Conservation (phyloP, 2,329 filamentous ascomycete species). For the Beauveria brongniartii region DNA sequence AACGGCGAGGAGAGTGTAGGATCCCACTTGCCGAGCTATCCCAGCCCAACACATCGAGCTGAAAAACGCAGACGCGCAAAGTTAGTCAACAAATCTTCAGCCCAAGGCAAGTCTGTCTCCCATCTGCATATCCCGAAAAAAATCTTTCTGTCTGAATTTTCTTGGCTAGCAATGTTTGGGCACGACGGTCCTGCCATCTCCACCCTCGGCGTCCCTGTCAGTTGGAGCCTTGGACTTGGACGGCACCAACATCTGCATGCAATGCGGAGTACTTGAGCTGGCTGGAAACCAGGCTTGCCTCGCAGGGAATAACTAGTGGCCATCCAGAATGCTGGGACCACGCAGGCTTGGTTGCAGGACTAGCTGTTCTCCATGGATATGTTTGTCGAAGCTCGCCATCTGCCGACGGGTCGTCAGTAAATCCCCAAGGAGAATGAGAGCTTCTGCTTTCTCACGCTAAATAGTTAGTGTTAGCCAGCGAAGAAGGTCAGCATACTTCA, state of each 20-base stretch:
- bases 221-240: not conserved
- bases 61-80: not conserved
- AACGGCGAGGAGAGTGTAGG: not conserved
- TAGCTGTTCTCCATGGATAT: not conserved
- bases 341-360: not conserved
- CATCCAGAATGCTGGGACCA: not conserved
- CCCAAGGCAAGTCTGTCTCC: not conserved
- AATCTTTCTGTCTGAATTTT: not conserved
- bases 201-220: not conserved
- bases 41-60: not conserved
- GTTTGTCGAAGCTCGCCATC: not conserved
- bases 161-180: not conserved
- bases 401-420: not conserved
- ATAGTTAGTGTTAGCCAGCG: not conserved
- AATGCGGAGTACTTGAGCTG: slow-evolving; percentile 3
- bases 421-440: not conserved
- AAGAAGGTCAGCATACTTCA: not conserved
- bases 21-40: not conserved
- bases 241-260: slow-evolving; percentile 4
- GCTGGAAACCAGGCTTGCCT: not conserved
- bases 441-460: not conserved
- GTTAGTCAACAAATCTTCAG: not conserved
- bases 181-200: not conserved
- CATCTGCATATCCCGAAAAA: not conserved
- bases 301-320: not conserved